These are phyloP conservation scores for Asparagopsis taxiformis DNA, from an alignment of 31 red algal genomes.

Conservation along the genomic window DNA sequence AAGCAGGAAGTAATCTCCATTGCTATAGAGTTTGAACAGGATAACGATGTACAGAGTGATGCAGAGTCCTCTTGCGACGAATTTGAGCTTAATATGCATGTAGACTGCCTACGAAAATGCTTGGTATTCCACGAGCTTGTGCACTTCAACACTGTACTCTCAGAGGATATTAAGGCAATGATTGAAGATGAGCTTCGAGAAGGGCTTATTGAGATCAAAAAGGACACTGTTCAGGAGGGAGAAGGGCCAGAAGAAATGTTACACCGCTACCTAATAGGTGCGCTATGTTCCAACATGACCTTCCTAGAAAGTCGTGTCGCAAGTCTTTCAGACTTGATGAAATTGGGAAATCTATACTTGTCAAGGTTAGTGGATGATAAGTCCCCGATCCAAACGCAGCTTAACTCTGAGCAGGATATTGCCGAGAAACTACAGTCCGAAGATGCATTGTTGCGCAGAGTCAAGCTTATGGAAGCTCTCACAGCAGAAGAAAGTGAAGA, in stretches of 20 bases:
- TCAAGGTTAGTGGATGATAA: conserved; percentile 1
- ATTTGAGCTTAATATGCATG: conserved; percentile 26
- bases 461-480: too few relatives aligned
- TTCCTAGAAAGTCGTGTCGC: conserved; percentile 18
- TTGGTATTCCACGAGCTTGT: conserved; percentile 36
- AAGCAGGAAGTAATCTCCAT: conserved; percentile 3
- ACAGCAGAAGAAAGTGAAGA: too few relatives aligned
- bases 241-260: conserved; percentile 7
- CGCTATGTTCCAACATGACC: conserved; percentile 1
- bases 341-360: conserved; percentile 20
- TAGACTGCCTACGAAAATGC: conserved; percentile 31
- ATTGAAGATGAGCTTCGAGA: conserved; percentile 38
- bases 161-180: conserved; percentile 6
- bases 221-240: not conserved
- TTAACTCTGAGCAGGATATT: too few relatives aligned
- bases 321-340: conserved; percentile 16
- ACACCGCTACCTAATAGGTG: conserved; percentile 7
- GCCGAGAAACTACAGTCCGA: too few relatives aligned
- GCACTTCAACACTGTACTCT: conserved; percentile 10
- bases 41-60: conserved; percentile 3
- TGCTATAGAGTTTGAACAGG: conserved; percentile 5
- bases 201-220: conserved; percentile 2
- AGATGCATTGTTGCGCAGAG: too few relatives aligned
- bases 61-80: not conserved
- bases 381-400: too few relatives aligned